phyloP scores from a whole-genome alignment of 257 asterid genomes.

The Vinca minor region DNA sequence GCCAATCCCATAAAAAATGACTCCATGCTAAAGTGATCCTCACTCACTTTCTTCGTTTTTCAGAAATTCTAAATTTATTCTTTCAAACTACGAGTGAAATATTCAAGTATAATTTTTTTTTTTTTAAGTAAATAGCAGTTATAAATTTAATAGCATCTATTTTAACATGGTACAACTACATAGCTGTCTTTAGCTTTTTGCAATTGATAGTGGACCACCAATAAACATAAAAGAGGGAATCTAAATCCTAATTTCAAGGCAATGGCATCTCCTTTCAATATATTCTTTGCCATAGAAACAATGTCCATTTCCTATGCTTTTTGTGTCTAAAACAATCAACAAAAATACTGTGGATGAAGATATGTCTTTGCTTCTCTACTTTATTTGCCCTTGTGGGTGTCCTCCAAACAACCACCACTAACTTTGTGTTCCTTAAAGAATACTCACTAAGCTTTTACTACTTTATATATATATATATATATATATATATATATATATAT shows the following conservation, averaged over 20 bases:
- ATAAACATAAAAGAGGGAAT: not conserved
- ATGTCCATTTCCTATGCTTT: constrained; percentile 3
- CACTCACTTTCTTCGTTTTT: no score
- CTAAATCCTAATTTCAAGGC: constrained; percentile 6
- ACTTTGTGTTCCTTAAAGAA: constrained; percentile 14
- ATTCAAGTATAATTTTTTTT: no score
- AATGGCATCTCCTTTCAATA: constrained; percentile 7
- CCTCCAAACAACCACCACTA: constrained; percentile 11
- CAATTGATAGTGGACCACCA: not conserved
- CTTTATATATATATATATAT: no score
- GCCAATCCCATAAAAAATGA: no score
- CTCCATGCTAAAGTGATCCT: no score
- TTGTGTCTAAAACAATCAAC: not conserved
- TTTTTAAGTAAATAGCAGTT: no score
- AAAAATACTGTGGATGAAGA: not conserved
- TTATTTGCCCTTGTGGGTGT: constrained; percentile 9
- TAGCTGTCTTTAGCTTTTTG: not conserved
- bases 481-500: no score
- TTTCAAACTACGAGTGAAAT: no score
- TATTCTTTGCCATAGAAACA: not conserved
- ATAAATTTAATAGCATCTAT: no score
- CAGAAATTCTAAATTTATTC: no score
- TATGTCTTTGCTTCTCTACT: constrained; percentile 8
- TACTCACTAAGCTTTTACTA: constrained; percentile 12
- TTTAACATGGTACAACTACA: no score